A percentile compares a stretch with the other conserved stretches of the same genome.
These are phyloP conservation scores for Euphorbia lathyris DNA, from an alignment of 345 rosid species.

Conservation along the genomic window DNA sequence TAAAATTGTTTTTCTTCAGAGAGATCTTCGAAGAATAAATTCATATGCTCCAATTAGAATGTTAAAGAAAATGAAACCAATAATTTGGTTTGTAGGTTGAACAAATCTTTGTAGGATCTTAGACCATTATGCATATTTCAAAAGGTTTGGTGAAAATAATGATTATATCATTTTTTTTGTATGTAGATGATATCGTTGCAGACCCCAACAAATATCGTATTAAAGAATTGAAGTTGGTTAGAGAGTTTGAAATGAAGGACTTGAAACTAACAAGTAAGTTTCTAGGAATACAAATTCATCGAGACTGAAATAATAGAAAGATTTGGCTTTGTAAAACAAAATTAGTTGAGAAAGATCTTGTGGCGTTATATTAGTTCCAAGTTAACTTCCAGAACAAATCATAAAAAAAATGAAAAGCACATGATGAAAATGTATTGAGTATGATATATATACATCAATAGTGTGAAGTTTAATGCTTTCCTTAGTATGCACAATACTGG, in stretches of 20 bases:
- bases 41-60: no score
- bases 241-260: conserved; percentile 1
- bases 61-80: no score
- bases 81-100: no score
- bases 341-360: no score
- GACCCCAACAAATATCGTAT: not conserved
- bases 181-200: not conserved
- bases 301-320: not conserved
- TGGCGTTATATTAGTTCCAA: no score
- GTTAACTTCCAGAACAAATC: no score
- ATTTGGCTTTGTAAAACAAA: not conserved
- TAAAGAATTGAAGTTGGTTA: not conserved
- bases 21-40: no score
- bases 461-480: not conserved
- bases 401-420: no score
- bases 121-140: no score
- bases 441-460: not conserved
- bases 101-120: no score
- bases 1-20: not conserved
- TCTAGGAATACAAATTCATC: not conserved
- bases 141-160: no score
- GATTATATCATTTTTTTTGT: no score
- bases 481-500: not conserved
- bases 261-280: not conserved
- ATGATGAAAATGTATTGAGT: not conserved